Base-by-base conservation (phyloP, 257 asterid species). In the Paulownia fortunei region DNA sequence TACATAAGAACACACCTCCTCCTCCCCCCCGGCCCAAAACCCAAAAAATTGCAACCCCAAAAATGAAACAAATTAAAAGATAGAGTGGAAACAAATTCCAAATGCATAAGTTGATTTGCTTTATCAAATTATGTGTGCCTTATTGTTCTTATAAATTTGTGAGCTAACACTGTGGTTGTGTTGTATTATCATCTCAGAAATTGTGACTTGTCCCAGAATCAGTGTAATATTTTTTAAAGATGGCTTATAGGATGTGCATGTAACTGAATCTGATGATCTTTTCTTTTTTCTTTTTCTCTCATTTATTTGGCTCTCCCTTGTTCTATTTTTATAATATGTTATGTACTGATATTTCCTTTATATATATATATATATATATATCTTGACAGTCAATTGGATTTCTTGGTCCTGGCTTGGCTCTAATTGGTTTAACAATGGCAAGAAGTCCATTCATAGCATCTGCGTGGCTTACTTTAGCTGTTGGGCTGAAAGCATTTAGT, bases 381-480 rank as follows among this genome's bases (percentile, higher is more conserved):
- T 73, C 21, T 63, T 72, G 55, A 21, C 96, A 95, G 99, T 91
- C 99, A 27, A 85, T 95, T 64, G 99, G 97, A 64, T 95, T 93
- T 82, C 19, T 93, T 16, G 96, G 99, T 47, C 94, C 98, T 66
- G 94, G 91, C 42, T 21, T 88, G 70, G 91, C 99, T 82, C 97
- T 93, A 16, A 79, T 95, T 81, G 88, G 91, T 77, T 81, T 95
- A 86, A 90, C 99, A 34, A 87, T 36, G 81, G 97, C 97, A 36
- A 89, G 77, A 90, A 95, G 56, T 81, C 97, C 98, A 62, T 76
- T 76, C 67, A 32, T 79, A 32, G 99, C 99, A 79, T 93, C 98
- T 84, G 97, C 92, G 32, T 95, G 98, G 98, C 96, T 93, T 74
- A 93, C 99, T 68, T 34, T 91, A 76, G 98, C 98, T 79, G 99